These are phyloP conservation scores for Monilinia fructicola DNA, from an alignment of 2,329 filamentous ascomycete genomes.

Conservation along the genomic window DNA sequence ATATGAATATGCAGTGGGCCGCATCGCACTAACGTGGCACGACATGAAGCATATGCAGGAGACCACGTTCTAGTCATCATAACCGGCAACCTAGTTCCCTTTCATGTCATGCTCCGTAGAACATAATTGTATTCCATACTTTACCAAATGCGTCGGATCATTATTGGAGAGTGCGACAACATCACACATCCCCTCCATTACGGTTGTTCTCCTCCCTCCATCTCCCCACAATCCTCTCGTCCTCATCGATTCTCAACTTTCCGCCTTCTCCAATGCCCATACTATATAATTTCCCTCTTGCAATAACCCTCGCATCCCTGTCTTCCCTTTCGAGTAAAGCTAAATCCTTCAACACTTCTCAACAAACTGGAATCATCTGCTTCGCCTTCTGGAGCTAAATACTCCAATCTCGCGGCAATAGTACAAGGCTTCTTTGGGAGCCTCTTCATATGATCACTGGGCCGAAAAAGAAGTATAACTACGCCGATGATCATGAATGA, in stretches of 20 bases:
- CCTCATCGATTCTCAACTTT: slow-evolving; percentile 32
- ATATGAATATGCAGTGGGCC: not conserved
- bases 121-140: not conserved
- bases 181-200: not conserved
- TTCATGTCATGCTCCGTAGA: not conserved
- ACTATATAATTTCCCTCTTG: slow-evolving; percentile 39
- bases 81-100: not conserved
- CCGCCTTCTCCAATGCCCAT: slow-evolving; percentile 41
- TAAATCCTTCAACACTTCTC: slow-evolving; percentile 45
- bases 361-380: slow-evolving; percentile 39
- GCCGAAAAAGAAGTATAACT: not conserved
- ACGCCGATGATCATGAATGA: slow-evolving; percentile 6
- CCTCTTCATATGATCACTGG: not conserved
- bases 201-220: not conserved
- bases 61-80: too few species aligned
- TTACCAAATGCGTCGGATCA: not conserved
- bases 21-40: not conserved
- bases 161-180: not conserved
- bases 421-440: not conserved
- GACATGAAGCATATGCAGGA: not conserved
- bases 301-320: slow-evolving; percentile 39
- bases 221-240: slow-evolving; percentile 26
- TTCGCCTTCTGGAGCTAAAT: not conserved
- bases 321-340: slow-evolving; percentile 39
- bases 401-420: not conserved